phyloP scores from a whole-genome alignment of 371 early-diverging fungal genomes.

The Mortierella sp. region DNA sequence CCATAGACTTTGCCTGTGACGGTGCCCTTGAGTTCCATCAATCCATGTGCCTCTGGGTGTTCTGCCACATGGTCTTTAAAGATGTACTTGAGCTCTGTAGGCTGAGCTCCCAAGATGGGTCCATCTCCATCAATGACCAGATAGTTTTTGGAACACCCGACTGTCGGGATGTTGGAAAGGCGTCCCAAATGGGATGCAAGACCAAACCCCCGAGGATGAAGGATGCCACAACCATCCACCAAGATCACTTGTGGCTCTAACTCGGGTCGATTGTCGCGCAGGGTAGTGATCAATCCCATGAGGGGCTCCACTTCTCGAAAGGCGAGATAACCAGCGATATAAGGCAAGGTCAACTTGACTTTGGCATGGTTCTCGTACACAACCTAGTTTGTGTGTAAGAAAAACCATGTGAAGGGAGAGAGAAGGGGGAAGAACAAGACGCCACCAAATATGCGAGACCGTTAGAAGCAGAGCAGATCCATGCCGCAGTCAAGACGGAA shows the following conservation, averaged over 20 bases:
- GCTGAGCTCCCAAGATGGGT: constrained; percentile 26
- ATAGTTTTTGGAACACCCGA: constrained; percentile 93
- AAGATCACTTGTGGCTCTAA: constrained; percentile 80
- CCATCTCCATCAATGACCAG: constrained; percentile 71
- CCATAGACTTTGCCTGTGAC: constrained; percentile 69
- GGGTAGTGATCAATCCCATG: constrained; percentile 59
- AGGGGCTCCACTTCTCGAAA: constrained; percentile 86
- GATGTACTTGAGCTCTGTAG: constrained; percentile 28
- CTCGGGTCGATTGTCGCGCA: constrained; percentile 62
- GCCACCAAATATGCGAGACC: background rate
- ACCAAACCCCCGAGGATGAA: constrained; percentile 91
- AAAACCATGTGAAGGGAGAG: background rate
- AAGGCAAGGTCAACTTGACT: constrained; percentile 77
- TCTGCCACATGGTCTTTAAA: constrained; percentile 26
- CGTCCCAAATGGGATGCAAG: constrained; percentile 91
- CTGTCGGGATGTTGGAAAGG: constrained; percentile 71
- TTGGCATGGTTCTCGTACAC: constrained; percentile 62
- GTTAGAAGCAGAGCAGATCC: constrained; percentile 10
- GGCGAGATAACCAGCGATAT: constrained; percentile 90
- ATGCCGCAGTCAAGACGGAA: constrained; percentile 3
- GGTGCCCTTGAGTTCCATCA: constrained; percentile 28
- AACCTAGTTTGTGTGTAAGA: constrained; percentile 51
- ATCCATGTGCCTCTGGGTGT: constrained; percentile 22
- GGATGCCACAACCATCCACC: constrained; percentile 91
- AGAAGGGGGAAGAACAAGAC: constrained; percentile 1